These are phyloP conservation scores for Lactifluus piperatus DNA, from an alignment of 768 basidiomycete species.

Conservation along the genomic window DNA sequence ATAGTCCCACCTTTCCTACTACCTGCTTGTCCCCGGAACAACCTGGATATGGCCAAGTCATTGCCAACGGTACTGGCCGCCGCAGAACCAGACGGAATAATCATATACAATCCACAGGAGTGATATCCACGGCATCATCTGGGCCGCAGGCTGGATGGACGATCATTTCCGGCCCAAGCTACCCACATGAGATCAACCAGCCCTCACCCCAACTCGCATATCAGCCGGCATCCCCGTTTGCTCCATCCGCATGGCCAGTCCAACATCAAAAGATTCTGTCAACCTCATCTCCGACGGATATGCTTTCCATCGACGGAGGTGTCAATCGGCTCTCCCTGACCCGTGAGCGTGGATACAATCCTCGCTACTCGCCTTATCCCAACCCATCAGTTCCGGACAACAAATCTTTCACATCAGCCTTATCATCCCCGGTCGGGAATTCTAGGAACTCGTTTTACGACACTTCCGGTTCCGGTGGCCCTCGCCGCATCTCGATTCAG, in stretches of 20 bases:
- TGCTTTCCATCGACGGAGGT: slow-evolving; percentile 20
- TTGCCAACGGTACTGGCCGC: slow-evolving; percentile 32
- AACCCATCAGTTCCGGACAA: slow-evolving; percentile 25
- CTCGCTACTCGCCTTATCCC: slow-evolving; percentile 42
- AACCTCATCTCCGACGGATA: slow-evolving; percentile 13
- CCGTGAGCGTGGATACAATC: slow-evolving; percentile 22
- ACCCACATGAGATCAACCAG: slow-evolving; percentile 9
- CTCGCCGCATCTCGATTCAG: slow-evolving; percentile 14
- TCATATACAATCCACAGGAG: slow-evolving; percentile 10
- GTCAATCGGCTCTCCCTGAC: slow-evolving; percentile 28
- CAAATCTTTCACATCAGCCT: slow-evolving; percentile 21
- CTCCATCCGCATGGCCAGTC: slow-evolving; percentile 4
- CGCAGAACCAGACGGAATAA: slow-evolving; percentile 17
- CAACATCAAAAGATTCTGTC: slow-evolving; percentile 3
- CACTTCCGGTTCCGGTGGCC: slow-evolving; percentile 11
- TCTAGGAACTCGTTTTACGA: slow-evolving; percentile 29
- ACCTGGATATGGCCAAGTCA: slow-evolving; percentile 79
- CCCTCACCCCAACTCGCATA: slow-evolving; percentile 5
- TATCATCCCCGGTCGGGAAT: slow-evolving; percentile 29
- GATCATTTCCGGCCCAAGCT: slow-evolving; percentile 17
- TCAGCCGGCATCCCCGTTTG: not conserved
- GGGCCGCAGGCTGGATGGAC: slow-evolving; percentile 19
- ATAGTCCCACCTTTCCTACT: slow-evolving; percentile 73
- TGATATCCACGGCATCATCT: slow-evolving; percentile 5
- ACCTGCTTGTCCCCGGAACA: slow-evolving; percentile 82